Conservation (phyloP, 495 filamentous ascomycete species). For the Daldinia decipiens region DNA sequence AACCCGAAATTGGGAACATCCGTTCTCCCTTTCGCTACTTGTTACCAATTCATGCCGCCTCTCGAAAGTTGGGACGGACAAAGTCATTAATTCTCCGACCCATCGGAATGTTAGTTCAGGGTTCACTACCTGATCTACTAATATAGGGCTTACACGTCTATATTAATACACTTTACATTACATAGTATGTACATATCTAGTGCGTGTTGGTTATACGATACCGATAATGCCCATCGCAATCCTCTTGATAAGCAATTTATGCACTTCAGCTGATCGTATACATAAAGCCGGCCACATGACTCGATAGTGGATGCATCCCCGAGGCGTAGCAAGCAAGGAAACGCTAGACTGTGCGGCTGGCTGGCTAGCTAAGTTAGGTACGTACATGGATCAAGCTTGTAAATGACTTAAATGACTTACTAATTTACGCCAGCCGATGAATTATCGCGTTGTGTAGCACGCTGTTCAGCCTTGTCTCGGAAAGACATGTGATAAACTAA, state of each 20-base stretch:
- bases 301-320: constrained; percentile 32
- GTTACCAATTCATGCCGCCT: constrained; percentile 16
- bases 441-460: constrained; percentile 10
- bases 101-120: constrained; percentile 20
- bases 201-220: constrained; percentile 1
- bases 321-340: constrained; percentile 25
- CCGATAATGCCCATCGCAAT: constrained; percentile 2
- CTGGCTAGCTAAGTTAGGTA: neutral
- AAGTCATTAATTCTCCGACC: constrained; percentile 37
- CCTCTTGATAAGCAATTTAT: constrained; percentile 6
- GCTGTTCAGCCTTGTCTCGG: constrained; percentile 12
- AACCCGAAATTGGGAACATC: neutral
- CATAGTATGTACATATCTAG: too few species aligned
- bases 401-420: neutral
- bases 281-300: constrained; percentile 35
- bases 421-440: neutral
- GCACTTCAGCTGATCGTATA: constrained; percentile 15
- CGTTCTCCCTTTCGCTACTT: constrained; percentile 6
- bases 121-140: neutral
- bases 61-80: constrained; percentile 15
- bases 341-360: neutral
- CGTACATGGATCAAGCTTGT: neutral
- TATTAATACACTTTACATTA: too few species aligned
- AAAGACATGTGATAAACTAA: neutral
- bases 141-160: neutral